These are phyloP conservation scores for Angophora floribunda DNA, from an alignment of 345 rosid genomes.

Conservation along the genomic window DNA sequence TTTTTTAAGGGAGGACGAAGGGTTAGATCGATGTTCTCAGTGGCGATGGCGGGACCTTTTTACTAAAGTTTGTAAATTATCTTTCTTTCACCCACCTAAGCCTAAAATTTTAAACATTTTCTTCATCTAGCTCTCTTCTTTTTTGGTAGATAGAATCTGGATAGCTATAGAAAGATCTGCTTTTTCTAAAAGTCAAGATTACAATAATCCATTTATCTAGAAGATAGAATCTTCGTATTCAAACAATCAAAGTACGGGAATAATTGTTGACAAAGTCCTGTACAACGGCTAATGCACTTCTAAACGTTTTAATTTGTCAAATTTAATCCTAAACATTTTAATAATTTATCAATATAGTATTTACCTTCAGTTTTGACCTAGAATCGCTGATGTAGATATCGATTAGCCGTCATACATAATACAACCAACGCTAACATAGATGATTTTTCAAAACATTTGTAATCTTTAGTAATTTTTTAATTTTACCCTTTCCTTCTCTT, in stretches of 20 bases:
- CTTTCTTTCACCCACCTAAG: not conserved
- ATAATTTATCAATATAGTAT: too few species aligned
- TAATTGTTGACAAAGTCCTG: not conserved
- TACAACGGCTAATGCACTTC: too few species aligned
- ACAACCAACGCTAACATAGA: too few species aligned
- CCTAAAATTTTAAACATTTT: not conserved
- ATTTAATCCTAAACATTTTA: fast-evolving
- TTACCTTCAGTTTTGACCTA: too few species aligned
- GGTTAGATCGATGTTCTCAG: not conserved
- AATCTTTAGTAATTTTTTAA: not conserved
- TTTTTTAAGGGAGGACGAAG: not conserved
- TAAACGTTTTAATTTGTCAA: too few species aligned
- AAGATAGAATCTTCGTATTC: not conserved
- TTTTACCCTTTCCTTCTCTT: not conserved
- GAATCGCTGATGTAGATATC: too few species aligned
- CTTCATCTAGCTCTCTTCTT: not conserved
- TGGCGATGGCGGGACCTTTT: not conserved
- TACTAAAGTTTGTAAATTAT: not conserved
- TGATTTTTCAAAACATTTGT: too few species aligned
- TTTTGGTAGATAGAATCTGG: not conserved
- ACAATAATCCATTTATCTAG: not conserved
- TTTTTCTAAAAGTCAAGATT: not conserved
- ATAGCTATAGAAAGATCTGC: not conserved
- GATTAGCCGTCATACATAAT: fast-evolving
- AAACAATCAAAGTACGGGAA: not conserved